Evolutionary conservation across 2,329 filamentous ascomycete species (phyloP).

Genomic region (Amphichorda felina): DNA sequence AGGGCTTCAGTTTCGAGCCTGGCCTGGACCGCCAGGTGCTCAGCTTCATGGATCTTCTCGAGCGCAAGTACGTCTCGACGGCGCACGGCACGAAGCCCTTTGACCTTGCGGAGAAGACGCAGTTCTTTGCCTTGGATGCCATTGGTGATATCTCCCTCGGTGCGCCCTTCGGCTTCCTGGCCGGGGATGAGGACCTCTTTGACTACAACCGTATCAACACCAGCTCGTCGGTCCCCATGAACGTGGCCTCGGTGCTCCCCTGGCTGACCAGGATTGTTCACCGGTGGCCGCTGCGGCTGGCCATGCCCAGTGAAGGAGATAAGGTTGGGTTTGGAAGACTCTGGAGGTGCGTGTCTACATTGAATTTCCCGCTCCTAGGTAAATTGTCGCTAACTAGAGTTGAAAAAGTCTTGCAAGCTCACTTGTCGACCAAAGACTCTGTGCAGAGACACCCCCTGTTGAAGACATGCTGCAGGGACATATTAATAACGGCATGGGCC

Average conservation of each 20-base stretch:
- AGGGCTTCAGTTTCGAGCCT: constrained; percentile 25
- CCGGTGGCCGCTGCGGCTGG: constrained; percentile 23
- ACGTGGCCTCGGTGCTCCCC: constrained; percentile 21
- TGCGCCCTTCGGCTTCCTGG: constrained; percentile 36
- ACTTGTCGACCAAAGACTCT: too few relatives aligned
- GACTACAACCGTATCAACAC: constrained; percentile 30
- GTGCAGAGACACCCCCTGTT: too few relatives aligned
- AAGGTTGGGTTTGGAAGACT: too few relatives aligned
- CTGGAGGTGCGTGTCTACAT: too few relatives aligned
- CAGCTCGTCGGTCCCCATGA: constrained; percentile 24
- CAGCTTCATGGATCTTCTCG: constrained; percentile 30
- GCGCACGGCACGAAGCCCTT: constrained; percentile 20
- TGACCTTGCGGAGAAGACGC: constrained; percentile 36
- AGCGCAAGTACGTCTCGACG: constrained; percentile 31
- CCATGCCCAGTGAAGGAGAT: too few relatives aligned
- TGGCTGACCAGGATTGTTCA: constrained; percentile 20
- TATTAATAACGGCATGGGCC: too few relatives aligned
- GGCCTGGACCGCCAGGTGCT: constrained; percentile 25
- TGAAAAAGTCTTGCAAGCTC: too few relatives aligned
- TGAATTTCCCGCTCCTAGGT: too few relatives aligned
- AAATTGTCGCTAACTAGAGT: too few relatives aligned
- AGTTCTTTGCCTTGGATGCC: constrained; percentile 41
- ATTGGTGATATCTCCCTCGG: constrained; percentile 42
- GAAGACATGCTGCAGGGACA: too few relatives aligned
- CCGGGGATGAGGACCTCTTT: constrained; percentile 34